A percentile compares a stretch with the other conserved stretches of the same genome.
Conservation (phyloP, 2,329 filamentous ascomycete genomes). For the Penicillium sp. region DNA sequence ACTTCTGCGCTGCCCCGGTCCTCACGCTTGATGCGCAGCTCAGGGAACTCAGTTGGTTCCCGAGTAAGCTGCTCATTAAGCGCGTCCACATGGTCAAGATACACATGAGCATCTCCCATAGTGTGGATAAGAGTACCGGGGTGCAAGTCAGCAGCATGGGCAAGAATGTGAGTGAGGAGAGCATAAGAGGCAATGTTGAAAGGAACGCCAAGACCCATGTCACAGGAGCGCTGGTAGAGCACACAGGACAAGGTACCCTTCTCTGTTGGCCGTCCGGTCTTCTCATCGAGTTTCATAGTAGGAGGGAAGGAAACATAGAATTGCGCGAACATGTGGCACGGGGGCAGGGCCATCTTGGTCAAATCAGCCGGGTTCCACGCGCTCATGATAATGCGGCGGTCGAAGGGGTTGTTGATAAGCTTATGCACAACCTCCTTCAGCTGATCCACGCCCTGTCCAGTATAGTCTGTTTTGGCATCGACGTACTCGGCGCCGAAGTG, state of each 20-base stretch:
- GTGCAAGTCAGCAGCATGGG: slow-evolving; percentile 78
- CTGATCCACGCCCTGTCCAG: slow-evolving; percentile 88
- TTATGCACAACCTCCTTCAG: slow-evolving; percentile 88
- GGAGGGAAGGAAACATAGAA: slow-evolving; percentile 83
- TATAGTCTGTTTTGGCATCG: slow-evolving; percentile 78
- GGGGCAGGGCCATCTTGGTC: slow-evolving; percentile 84
- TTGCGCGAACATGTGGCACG: slow-evolving; percentile 97
- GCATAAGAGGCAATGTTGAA: slow-evolving; percentile 98
- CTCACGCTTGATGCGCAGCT: slow-evolving; percentile 70
- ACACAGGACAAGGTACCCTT: slow-evolving; percentile 80
- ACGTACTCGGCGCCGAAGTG: slow-evolving; percentile 93
- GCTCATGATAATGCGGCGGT: slow-evolving; percentile 83
- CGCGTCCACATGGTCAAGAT: slow-evolving; percentile 88
- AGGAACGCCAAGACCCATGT: slow-evolving; percentile 95
- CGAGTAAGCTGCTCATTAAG: slow-evolving; percentile 77
- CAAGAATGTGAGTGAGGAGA: slow-evolving; percentile 91
- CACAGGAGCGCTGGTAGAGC: slow-evolving; percentile 90
- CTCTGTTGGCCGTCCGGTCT: slow-evolving; percentile 37
- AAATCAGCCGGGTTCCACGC: slow-evolving; percentile 94
- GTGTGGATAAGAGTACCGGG: slow-evolving; percentile 89
- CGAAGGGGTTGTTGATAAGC: slow-evolving; percentile 79
- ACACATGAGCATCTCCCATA: slow-evolving; percentile 98
- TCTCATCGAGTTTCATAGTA: slow-evolving; percentile 24
- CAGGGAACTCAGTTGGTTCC: slow-evolving; percentile 79
- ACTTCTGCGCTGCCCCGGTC: slow-evolving; percentile 79